Conservation (phyloP, 176 grass and related monocot genomes). For the Eleusine coracana region DNA sequence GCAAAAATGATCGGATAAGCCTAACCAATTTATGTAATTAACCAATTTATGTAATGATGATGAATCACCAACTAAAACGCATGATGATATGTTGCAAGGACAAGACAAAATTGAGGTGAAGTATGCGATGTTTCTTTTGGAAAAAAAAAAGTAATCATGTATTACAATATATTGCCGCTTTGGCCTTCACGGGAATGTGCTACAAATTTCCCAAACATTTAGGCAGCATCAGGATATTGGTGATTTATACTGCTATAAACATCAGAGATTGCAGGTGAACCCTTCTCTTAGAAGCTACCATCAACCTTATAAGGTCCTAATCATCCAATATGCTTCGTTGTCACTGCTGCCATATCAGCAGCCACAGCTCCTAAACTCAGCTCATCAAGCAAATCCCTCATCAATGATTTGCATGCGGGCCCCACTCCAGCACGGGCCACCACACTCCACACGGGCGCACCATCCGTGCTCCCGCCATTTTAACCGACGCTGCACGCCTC, state of each 20-base stretch:
- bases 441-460: background rate
- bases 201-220: background rate
- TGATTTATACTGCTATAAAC: background rate
- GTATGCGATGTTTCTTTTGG: background rate
- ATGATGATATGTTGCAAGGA: background rate
- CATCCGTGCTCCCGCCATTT: slow-evolving; percentile 53
- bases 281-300: background rate
- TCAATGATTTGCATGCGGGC: slow-evolving; percentile 61
- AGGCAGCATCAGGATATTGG: background rate
- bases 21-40: too few relatives aligned
- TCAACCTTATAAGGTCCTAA: background rate
- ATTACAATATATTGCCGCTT: too few relatives aligned
- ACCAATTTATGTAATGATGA: too few relatives aligned
- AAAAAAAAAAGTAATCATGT: too few relatives aligned
- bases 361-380: slow-evolving; percentile 14
- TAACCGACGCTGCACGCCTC: slow-evolving; percentile 36
- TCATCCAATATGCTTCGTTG: background rate
- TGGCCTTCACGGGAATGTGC: too few relatives aligned
- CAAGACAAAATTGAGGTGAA: background rate
- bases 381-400: slow-evolving; percentile 12
- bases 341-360: slow-evolving; percentile 32
- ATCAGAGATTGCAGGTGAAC: too few relatives aligned
- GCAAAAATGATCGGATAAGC: too few relatives aligned
- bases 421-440: slow-evolving; percentile 5
- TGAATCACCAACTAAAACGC: background rate